Conservation (phyloP, 495 filamentous ascomycete genomes). For the Lasiosphaeria hispida region DNA sequence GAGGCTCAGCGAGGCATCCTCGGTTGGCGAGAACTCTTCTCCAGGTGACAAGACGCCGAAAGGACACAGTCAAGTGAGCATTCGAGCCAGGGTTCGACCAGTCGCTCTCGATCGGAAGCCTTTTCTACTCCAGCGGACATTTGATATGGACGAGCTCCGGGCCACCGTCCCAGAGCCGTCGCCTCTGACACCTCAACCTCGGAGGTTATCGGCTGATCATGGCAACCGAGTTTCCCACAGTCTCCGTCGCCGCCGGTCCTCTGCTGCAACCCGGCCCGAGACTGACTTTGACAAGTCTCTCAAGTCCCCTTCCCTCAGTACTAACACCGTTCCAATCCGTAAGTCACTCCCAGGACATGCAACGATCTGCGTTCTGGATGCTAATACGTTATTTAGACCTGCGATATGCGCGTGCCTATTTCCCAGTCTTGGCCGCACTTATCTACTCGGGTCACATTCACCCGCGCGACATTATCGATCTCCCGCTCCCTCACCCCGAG, state of each 20-base stretch:
- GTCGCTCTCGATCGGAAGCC: constrained; percentile 38
- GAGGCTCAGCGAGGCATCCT: constrained; percentile 24
- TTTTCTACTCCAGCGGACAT: constrained; percentile 47
- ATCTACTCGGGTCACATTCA: constrained; percentile 49
- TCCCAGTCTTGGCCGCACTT: constrained; percentile 53
- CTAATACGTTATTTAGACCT: constrained; percentile 37
- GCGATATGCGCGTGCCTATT: constrained; percentile 45
- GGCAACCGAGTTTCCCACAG: background rate
- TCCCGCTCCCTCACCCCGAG: constrained; percentile 55
- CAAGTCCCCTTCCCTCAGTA: constrained; percentile 15
- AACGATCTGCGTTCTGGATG: background rate
- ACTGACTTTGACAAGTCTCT: constrained; percentile 16
- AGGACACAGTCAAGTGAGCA: constrained; percentile 32
- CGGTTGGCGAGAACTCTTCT: constrained; percentile 9
- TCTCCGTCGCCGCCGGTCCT: constrained; percentile 13
- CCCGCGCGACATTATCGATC: constrained; percentile 51
- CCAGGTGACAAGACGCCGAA: background rate
- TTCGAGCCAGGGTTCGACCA: constrained; percentile 47
- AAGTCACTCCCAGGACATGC: constrained; percentile 25
- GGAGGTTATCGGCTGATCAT: constrained; percentile 12
- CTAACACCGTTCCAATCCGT: constrained; percentile 48
- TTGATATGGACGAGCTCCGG: constrained; percentile 45
- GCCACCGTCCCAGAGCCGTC: constrained; percentile 34
- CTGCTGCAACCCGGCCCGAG: constrained; percentile 2
- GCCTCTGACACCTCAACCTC: constrained; percentile 7